phyloP scores from a whole-genome alignment of 2,329 filamentous ascomycete genomes.

The Colletotrichum sp. region DNA sequence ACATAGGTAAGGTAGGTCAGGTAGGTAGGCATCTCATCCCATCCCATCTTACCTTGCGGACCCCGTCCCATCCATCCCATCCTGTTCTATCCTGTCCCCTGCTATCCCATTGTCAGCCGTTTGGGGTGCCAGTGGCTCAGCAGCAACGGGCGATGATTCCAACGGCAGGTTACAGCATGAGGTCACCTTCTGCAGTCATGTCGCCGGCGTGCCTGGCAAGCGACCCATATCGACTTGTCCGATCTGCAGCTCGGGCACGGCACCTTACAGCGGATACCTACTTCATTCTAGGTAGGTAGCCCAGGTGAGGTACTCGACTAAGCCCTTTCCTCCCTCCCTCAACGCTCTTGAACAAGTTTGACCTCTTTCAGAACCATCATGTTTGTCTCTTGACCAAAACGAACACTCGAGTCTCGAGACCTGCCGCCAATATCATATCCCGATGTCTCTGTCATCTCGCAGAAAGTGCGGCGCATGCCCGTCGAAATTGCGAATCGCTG shows the following conservation, averaged over 20 bases:
- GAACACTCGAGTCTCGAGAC: background rate
- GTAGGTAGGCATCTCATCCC: background rate
- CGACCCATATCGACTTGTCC: background rate
- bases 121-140: background rate
- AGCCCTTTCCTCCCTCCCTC: background rate
- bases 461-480: constrained; percentile 9
- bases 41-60: background rate
- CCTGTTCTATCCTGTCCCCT: background rate
- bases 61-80: background rate
- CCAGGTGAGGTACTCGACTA: background rate
- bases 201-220: background rate
- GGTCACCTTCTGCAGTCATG: background rate
- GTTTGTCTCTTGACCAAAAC: background rate
- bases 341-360: background rate
- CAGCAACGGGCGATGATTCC: background rate
- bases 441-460: constrained; percentile 17
- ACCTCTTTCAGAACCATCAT: background rate
- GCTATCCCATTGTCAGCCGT: background rate
- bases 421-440: background rate
- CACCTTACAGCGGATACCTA: background rate
- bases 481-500: constrained; percentile 17
- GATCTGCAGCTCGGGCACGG: background rate
- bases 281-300: background rate
- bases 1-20: background rate
- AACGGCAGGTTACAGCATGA: background rate